Evolutionary conservation across 768 basidiomycete species (phyloP), one percentile per base, ranked within the genome.

Genomic region (Naganishia vishniacii): DNA sequence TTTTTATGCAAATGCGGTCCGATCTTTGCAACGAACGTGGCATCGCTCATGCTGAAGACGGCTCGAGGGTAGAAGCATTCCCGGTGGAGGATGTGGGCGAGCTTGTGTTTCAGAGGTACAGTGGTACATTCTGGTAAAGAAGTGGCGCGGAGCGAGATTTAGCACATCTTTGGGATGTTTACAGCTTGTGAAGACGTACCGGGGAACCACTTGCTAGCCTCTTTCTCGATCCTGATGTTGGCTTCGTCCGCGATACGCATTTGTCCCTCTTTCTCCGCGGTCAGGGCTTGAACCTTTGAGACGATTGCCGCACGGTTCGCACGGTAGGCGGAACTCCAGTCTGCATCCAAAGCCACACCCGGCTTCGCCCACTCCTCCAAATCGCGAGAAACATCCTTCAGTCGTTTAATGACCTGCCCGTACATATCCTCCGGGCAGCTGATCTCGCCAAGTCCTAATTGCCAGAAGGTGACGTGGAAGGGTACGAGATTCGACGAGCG

Each of bases 381-480:
- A 26, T 56, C 53, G 1, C 53, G 53, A 31, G 62, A 48, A 13
- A 63, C 62, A 29, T 41, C 44, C 44, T 66, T 69, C 51, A 81
- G 73, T 20, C 76, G 70, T 26, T 83, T 81, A 31, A 84, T 83
- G 71, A 91, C 88, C 71, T 88, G 86, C 47, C 89, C 86, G 66
- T 98, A 99, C 65, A 84, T 84, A 6, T 83, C 72, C 18, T 82
- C 80, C 0, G 93, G 91, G 13, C 89, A 87, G 0, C 84, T 79
- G 34, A 98, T 81, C 76, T 99, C 95, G 71, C 91, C 89, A 34
- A 88, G 87, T 0, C 90, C 88, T 58, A 98, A 78, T 75, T 97
- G 93, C 95, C 95, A 99, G 79, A 97, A 99, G 2, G 93, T 91
- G 48, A 89, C 78, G 72, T 92, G 97, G 79, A 99, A 98, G 2